A percentile compares a stretch with the other conserved stretches of the same genome.
phyloP scores from a whole-genome alignment of 345 rosid genomes.

The Euphorbia tirucalli region DNA sequence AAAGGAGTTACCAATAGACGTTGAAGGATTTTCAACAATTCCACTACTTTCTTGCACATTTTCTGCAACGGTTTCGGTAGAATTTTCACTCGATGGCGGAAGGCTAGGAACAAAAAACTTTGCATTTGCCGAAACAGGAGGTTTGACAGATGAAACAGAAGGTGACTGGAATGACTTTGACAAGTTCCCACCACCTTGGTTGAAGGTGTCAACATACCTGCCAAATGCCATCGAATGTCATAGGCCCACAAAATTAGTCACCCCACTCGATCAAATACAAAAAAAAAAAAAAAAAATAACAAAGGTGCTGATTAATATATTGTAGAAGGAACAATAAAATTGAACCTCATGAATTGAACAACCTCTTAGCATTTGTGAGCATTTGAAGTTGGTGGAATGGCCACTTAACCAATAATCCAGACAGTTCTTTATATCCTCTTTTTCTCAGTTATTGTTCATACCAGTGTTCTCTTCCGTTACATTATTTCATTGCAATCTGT shows the following conservation, averaged over 20 bases:
- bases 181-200: slow-evolving; percentile 53
- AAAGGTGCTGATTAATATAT: background rate
- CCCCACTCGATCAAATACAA: background rate
- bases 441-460: background rate
- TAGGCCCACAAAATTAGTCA: background rate
- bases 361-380: background rate
- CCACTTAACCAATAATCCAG: background rate
- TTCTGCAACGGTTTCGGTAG: slow-evolving; percentile 50
- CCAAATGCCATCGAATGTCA: slow-evolving; percentile 9
- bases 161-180: slow-evolving; percentile 69
- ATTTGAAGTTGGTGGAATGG: background rate
- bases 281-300: background rate
- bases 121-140: slow-evolving; percentile 60
- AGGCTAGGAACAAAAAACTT: slow-evolving; percentile 82
- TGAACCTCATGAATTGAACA: background rate
- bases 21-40: slow-evolving; percentile 39
- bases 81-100: slow-evolving; percentile 40
- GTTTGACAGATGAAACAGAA: slow-evolving; percentile 59
- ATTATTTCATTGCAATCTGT: background rate
- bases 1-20: slow-evolving; percentile 35
- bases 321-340: background rate
- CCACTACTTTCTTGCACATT: slow-evolving; percentile 38
- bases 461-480: background rate
- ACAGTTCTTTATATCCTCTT: background rate
- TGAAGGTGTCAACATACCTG: slow-evolving; percentile 87